These are phyloP conservation scores for Epichloe glyceriae DNA, from an alignment of 2,329 filamentous ascomycete species.

Conservation along the genomic window DNA sequence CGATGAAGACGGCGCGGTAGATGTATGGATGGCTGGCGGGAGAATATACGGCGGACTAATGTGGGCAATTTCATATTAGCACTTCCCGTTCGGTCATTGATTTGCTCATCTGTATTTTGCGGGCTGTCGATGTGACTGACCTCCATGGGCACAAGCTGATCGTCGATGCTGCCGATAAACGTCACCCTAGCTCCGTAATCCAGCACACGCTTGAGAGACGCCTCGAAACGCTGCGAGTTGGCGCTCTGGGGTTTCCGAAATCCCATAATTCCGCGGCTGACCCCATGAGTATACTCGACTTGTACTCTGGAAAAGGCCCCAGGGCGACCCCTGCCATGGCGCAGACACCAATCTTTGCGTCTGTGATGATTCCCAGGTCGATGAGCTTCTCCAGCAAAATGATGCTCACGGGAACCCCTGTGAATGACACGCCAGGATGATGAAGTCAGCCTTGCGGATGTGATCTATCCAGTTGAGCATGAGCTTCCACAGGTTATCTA, in stretches of 20 bases:
- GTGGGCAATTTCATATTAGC: slow-evolving; percentile 1
- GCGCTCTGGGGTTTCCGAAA: slow-evolving; percentile 68
- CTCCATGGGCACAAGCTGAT: slow-evolving; percentile 89
- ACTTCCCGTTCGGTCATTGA: background rate
- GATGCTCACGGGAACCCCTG: slow-evolving; percentile 90
- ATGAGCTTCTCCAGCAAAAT: slow-evolving; percentile 91
- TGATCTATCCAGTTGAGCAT: slow-evolving; percentile 91
- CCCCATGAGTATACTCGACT: slow-evolving; percentile 76
- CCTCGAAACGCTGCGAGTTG: slow-evolving; percentile 70
- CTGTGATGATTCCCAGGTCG: slow-evolving; percentile 70
- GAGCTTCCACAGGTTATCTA: slow-evolving; percentile 88
- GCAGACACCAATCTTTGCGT: slow-evolving; percentile 71
- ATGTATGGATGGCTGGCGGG: slow-evolving; percentile 84
- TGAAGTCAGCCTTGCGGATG: slow-evolving; percentile 74
- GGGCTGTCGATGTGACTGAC: slow-evolving; percentile 27
- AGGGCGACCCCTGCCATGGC: slow-evolving; percentile 85
- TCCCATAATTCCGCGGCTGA: slow-evolving; percentile 93
- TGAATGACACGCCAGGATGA: slow-evolving; percentile 86
- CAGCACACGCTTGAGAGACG: slow-evolving; percentile 60
- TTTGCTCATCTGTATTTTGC: background rate
- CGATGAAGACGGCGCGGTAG: slow-evolving; percentile 89
- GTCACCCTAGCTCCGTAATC: slow-evolving; percentile 71
- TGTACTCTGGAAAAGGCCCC: slow-evolving; percentile 86
- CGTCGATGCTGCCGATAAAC: slow-evolving; percentile 89
- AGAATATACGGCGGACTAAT: slow-evolving; percentile 71